Evolutionary conservation across 176 grass and related monocot species (phyloP), one percentile per base, ranked within the genome.

Genomic region (Poa annua): DNA sequence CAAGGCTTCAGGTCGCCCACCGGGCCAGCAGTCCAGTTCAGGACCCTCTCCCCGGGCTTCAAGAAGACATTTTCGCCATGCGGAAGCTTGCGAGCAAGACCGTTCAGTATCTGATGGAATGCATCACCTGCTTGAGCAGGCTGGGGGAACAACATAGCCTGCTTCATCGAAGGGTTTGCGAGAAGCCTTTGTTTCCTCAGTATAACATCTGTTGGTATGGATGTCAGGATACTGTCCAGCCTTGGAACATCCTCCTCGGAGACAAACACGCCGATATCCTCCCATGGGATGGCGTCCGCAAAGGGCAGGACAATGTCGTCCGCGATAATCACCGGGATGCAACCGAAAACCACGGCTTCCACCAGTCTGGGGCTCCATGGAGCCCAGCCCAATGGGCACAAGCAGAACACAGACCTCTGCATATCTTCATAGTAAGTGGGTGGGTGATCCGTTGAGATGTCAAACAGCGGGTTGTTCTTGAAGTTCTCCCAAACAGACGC

Each of bases 301-400:
- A 98, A 98, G 25, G 96, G 96, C 2, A 98, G 85, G 71, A 95
- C 90, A 7, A 98, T 98, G 72, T 95, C 92, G 32, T 98, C 92
- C 7, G 96, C 92, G 13, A 98, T 95, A 57, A 98, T 95, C 51
- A 98, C 96, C 0, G 96, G 96, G 80, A 97, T 94, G 88, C 95
- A 97, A 14, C 95, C 92, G 1, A 97, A 97, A 11, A 97, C 88
- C 44, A 97, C 92, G 0, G 90, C 96, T 62, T 98, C 96, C 42
- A 95, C 92, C n/a, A 95, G 70, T 8, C 96, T 83, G 34, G 96
- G 96, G 33, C 96, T 98, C 96, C 96, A 98, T 59, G 96, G 96
- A 49, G 96, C 96, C 96, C 92, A 98, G 21, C 96, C 96, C 76
- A 98, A 73, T 26, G 96, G 96, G 62, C 96, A 98, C 56, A 98